Evolutionary conservation across 176 grass and related monocot species (phyloP).

Genomic region (Poa pratensis): DNA sequence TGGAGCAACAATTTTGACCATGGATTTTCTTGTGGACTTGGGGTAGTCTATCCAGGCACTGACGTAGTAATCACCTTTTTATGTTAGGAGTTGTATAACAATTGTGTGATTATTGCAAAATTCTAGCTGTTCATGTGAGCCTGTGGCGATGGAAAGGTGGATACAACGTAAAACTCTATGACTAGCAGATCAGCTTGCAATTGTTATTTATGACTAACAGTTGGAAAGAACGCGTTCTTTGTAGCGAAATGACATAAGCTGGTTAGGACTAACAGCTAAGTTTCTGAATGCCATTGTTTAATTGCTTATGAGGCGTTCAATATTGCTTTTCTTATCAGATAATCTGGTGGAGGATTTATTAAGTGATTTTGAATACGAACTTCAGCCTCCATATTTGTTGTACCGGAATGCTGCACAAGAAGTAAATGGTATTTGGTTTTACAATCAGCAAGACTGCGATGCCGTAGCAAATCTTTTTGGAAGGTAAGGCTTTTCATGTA

Average conservation of each 20-base stretch:
- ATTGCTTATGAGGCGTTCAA: background rate
- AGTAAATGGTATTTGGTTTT: conserved; percentile 98
- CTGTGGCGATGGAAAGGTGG: background rate
- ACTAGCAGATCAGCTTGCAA: no score
- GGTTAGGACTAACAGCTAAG: background rate
- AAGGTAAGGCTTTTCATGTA: conserved; percentile 52
- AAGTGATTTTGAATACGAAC: conserved; percentile 93
- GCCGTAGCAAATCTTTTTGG: conserved; percentile 82
- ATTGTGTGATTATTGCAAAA: background rate
- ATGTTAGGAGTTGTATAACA: background rate
- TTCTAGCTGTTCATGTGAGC: background rate
- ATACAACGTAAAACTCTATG: background rate
- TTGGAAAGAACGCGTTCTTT: background rate
- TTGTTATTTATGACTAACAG: background rate
- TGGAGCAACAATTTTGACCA: background rate
- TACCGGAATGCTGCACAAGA: conserved; percentile 91
- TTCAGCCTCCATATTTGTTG: conserved; percentile 88
- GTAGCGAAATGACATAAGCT: background rate
- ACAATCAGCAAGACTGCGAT: conserved; percentile 83
- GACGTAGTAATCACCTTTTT: background rate
- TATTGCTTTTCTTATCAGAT: conserved; percentile 53
- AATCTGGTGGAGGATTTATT: conserved; percentile 97
- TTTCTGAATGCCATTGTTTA: background rate
- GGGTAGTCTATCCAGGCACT: background rate
- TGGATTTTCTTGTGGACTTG: background rate